A percentile compares a stretch with the other conserved stretches of the same genome.
Conservation (phyloP, 495 filamentous ascomycete species). For the Penicillium cosmopolitanum region DNA sequence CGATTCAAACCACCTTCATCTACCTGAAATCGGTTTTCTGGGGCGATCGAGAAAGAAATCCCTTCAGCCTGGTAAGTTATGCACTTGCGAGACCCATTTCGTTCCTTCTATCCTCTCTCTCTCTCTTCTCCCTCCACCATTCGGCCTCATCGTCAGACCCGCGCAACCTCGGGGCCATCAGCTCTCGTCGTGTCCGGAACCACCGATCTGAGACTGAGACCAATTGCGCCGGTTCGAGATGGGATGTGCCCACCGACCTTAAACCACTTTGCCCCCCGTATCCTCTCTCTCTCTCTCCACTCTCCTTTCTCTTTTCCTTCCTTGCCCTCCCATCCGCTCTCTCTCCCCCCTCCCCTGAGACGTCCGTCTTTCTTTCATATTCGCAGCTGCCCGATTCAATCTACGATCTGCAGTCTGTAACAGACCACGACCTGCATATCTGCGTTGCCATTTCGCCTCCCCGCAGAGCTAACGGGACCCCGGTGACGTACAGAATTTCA, state of each 20-base stretch:
- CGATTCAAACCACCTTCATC: constrained; percentile 36
- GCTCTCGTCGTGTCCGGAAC: neutral
- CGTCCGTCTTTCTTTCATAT: constrained; percentile 9
- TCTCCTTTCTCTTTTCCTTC: constrained; percentile 10
- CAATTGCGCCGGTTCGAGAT: constrained; percentile 21
- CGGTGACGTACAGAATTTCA: constrained; percentile 35
- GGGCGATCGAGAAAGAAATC: constrained; percentile 46
- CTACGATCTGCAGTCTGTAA: constrained; percentile 1
- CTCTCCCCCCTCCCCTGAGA: constrained; percentile 6
- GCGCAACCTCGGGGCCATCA: no score
- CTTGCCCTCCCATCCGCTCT: neutral
- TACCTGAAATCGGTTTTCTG: constrained; percentile 44
- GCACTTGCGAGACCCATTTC: neutral
- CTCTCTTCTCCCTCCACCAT: constrained; percentile 1
- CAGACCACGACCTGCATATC: constrained; percentile 11
- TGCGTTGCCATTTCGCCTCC: constrained; percentile 12
- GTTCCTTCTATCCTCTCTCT: constrained; percentile 1
- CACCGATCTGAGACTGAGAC: constrained; percentile 18
- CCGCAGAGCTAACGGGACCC: constrained; percentile 25
- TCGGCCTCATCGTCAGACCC: constrained; percentile 1
- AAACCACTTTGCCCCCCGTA: constrained; percentile 10
- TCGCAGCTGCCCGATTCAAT: constrained; percentile 5
- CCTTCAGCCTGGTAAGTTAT: constrained; percentile 36
- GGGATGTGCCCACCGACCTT: constrained; percentile 15
- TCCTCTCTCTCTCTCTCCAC: constrained; percentile 5